These are phyloP conservation scores for Amylostereum areolatum DNA, from an alignment of 1,284 basidiomycete species.

Conservation along the genomic window DNA sequence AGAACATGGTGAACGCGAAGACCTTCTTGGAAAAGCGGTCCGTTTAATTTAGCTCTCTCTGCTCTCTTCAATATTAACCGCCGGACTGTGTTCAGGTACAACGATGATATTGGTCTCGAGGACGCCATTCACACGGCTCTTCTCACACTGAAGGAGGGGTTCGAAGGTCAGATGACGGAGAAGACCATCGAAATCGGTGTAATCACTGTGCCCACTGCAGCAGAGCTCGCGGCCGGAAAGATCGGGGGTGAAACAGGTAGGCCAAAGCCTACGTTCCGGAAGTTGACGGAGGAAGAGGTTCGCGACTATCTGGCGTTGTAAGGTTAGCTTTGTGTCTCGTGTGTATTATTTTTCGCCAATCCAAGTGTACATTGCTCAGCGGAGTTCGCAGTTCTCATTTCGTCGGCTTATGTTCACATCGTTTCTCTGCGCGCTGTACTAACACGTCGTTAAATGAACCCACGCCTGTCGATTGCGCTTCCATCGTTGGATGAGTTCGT, in stretches of 20 bases:
- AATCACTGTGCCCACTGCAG: slow-evolving; percentile 78
- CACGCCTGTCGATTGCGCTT: no score
- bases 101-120: slow-evolving; percentile 98
- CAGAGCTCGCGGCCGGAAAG: slow-evolving; percentile 71
- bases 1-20: slow-evolving; percentile 99
- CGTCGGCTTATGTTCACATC: no score
- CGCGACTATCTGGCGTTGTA: slow-evolving; percentile 87
- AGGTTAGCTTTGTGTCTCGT: background rate
- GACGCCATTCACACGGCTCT: slow-evolving; percentile 99
- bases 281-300: slow-evolving; percentile 91
- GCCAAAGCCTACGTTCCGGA: slow-evolving; percentile 85
- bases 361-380: background rate
- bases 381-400: no score
- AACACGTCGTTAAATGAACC: no score
- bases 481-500: no score
- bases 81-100: slow-evolving; percentile 63
- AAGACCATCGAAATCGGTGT: slow-evolving; percentile 99
- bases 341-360: background rate
- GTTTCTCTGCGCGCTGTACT: no score
- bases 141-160: slow-evolving; percentile 96
- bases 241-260: slow-evolving; percentile 64
- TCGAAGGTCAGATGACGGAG: slow-evolving; percentile 99
- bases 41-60: slow-evolving; percentile 23
- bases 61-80: slow-evolving; percentile 16
- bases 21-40: slow-evolving; percentile 98